Evolutionary conservation across 1,284 basidiomycete species (phyloP), one percentile per base, ranked within the genome.

Genomic region (Marasmius fiardii): DNA sequence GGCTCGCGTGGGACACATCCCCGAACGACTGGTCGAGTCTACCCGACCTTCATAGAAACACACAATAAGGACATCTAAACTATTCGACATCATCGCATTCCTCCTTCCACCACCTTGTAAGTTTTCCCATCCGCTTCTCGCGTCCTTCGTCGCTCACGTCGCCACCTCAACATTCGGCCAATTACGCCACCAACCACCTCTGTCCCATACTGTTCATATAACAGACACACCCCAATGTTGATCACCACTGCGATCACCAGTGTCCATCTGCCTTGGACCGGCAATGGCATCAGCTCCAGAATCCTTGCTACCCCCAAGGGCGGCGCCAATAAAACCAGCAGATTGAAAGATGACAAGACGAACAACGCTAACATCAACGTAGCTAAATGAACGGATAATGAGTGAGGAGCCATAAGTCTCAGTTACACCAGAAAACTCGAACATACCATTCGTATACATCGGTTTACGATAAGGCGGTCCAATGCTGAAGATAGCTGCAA

Each of bases 401-500:
- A 52, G 34, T 51, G 49, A 43, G 50, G 31, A 43, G 37, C 44
- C 44, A 47, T 11, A 52, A 51, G 24, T 21, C 18, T 43, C n/a
- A 26, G 28, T 31, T 31, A 10, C 28, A 31, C 10, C 28, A 31
- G 39, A 18, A 55, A 35, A 41, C 43, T 10, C 49, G 28, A 26
- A 68, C 85, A 61, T 68, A 93, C 94, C 85, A 68, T 99, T 99
- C 7, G 95, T 93, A 82, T 90, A 96, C 78, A 99, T 93, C 14
- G 94, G 84, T 71, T 92, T 90, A 53, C 97, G 85, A 72, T 96
- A 99, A 1, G 97, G 97, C 11, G 95, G 95, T 0, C 97, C 97
- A 61, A 98, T 98, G 68, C 92, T 95, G 75, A 99, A 99, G 0
- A 98, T 93, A 0, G 89, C 95, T 11, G 95, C 96, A 7, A 98